A percentile compares a stretch with the other conserved stretches of the same genome.
Evolutionary conservation across 2,329 filamentous ascomycete genomes (phyloP).

Genomic region (Thelonectria discophora): DNA sequence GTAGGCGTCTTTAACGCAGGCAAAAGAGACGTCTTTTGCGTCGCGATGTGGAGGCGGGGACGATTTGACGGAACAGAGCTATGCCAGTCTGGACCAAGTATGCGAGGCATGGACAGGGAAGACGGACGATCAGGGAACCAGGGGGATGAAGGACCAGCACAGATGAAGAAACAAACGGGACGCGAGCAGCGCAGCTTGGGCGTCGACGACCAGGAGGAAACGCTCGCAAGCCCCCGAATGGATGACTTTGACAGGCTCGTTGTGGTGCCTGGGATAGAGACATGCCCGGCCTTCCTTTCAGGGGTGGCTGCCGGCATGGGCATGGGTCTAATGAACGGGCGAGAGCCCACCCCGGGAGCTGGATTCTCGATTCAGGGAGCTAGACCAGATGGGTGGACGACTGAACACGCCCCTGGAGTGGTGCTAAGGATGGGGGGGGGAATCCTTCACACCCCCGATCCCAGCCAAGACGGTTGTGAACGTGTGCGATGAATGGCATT

Average conservation of each 20-base stretch:
- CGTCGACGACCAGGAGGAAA: conserved; percentile 42
- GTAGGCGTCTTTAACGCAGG: conserved; percentile 36
- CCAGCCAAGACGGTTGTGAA: conserved; percentile 40
- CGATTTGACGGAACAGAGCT: conserved; percentile 42
- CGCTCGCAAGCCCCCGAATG: conserved; percentile 37
- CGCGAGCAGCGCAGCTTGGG: conserved; percentile 35
- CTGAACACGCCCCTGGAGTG: conserved; percentile 24
- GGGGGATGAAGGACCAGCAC: conserved; percentile 34
- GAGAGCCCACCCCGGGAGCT: conserved; percentile 36
- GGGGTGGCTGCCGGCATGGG: conserved; percentile 39
- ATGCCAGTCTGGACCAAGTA: conserved; percentile 41
- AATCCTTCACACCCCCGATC: conserved; percentile 29
- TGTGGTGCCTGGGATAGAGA: conserved; percentile 39
- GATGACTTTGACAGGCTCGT: conserved; percentile 41
- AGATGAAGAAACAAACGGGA: conserved; percentile 43
- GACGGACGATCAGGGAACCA: conserved; percentile 44
- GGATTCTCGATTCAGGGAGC: conserved; percentile 41
- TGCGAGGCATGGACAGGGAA: conserved; percentile 45
- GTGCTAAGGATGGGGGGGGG: conserved; percentile 32
- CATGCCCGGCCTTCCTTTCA: conserved; percentile 32
- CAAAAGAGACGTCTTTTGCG: conserved; percentile 32
- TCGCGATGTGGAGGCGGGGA: conserved; percentile 43
- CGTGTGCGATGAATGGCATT: conserved; percentile 40
- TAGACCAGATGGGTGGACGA: conserved; percentile 30
- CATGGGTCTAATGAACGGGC: conserved; percentile 40